Base-by-base conservation (phyloP, 2,329 filamentous ascomycete species). In the Calonectria ilicicola region DNA sequence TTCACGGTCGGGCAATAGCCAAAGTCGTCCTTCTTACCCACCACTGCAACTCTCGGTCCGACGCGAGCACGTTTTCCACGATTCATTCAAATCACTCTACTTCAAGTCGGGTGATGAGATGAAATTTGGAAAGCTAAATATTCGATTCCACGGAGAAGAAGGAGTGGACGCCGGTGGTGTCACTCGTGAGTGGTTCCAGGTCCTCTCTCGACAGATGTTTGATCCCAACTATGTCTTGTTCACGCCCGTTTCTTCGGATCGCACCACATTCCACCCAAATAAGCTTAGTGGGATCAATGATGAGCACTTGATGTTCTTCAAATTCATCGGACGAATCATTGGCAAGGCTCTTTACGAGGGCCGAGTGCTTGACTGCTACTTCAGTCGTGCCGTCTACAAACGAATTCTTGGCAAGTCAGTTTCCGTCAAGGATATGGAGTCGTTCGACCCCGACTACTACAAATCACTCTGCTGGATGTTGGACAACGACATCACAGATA, bases 351-450 rank as follows among this genome's bases (percentile, higher is more conserved):
- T 99, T 62, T 99, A 98, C 83, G 97, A 99, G 86, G 95, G 95
- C 56, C 94, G 97, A 69, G 92, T 99, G 42, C 92, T 99, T 35
- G 97, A 99, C 84, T 99, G 97, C 84, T 98, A 98, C 89, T 99
- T 99, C 87, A 98, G 96, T 85, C 93, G 97, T 81, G 97, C 97
- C 17, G 96, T 99, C 65, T 99, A 99, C 89, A 98, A 98, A 87
- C 94, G 95, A 77, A 98, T 99, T 76, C 91, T 99, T 32, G 95
- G 97, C 82, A 98, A 97, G 83, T 92, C 95, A 4, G 96, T 98
- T 47, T 98, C 96, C 10, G 94, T 99, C 84, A 99, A 99, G 87
- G 97, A 99, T 81, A 98, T 99, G 95, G 97, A 99, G 84, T 98
- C 96, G 26, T 94, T 99, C 74, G 97, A 99, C 83, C 93, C 98